Base-by-base conservation (phyloP, 495 filamentous ascomycete species). In the Thozetella sp. region DNA sequence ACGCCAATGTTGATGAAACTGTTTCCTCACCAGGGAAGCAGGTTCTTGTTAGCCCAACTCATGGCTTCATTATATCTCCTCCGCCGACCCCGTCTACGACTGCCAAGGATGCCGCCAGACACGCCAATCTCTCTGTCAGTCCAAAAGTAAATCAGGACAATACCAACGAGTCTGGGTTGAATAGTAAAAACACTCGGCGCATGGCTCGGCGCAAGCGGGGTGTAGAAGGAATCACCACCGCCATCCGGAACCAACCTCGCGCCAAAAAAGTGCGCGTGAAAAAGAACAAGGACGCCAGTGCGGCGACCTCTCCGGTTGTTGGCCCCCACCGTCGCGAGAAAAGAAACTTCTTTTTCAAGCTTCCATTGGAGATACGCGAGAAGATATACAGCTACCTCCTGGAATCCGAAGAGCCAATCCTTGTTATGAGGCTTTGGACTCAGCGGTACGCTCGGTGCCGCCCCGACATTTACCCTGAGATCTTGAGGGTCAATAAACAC, bases 341-440 rank as follows among this genome's bases (percentile, higher is more conserved):
- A 17, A 30, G 23, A 11, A 30, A 50, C 51, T 62, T 66, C 48
- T 67, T 73, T 24, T 26, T 50, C 3, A 52, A 19, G 0, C 46
- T 79, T 17, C 60, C 77, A 0, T 26, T 37, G 0, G 75, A 79
- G 63, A 54, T 78, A 20, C 69, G 68, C 2, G 66, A 75, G 25
- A 56, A 69, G 54, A 77, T 81, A 6, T 66, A 75, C 3, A 54
- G 69, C 9, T 57, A 69, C 13, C 37, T 79, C 13, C 66, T 81
- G 0, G 52, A 74, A 2, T 69, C 63, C 12, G 51, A 58, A 0
- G 57, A 70, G 22, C 70, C 73, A 0, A 72, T 81, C 53, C 52
- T 27, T 0, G 77, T 81, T 1, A 66, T 65, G 27, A 23, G 27
- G 1, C 61, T 67, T 4, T 81, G 77, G 77, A 69, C 70, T 0